Base-by-base conservation (phyloP, 768 basidiomycete species). In the Boletellus emodensis region DNA sequence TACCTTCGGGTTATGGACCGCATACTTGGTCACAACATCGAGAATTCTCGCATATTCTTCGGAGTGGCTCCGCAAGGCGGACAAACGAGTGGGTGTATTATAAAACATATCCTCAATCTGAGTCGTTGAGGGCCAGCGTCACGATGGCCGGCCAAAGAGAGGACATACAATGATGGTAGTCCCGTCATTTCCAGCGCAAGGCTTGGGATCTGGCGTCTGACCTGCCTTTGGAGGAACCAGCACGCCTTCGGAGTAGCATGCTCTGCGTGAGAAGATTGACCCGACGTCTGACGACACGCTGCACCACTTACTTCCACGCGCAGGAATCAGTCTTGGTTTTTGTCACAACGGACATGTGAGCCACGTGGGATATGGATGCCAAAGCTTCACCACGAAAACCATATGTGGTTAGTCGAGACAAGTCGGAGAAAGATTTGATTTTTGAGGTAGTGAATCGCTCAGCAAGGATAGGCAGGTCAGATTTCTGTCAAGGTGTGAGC, bases 361-460 rank as follows among this genome's bases (percentile, higher is more conserved):
- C 85, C 36, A 95, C 91, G 69, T 96, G 93, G 5, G 92, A 94
- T 52, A 99, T 91, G 12, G 92, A 94, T 3, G 95, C 96, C 42
- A 99, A 72, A 0, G 96, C 96, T 71, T 99, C 96, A 26, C 96
- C 95, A 45, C 96, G 81, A 68, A 99, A 99, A 1, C 96, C 96
- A 66, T 97, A 98, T 0, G 95, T 98, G 2, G 80, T 76, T 33
- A 99, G 75, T n/a, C 74, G 75, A 32, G 84, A 82, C 47, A 99
- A 67, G 62, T 99, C 96, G 4, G 88, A 84, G 61, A 92, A 99
- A 0, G 81, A 80, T 1, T 83, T 79, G 5, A 99, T 71, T 62
- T 98, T 99, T 3, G 93, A 95, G 0, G 96, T 99, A 13, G 95
- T 95, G 64, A 95, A 97, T 6, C 96, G 78, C 66, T 94, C 89